Percentiles rank a stretch among this genome's conserved stretches.
phyloP scores from a whole-genome alignment of 139 green algal genomes.

The Asterochloris sp. region DNA sequence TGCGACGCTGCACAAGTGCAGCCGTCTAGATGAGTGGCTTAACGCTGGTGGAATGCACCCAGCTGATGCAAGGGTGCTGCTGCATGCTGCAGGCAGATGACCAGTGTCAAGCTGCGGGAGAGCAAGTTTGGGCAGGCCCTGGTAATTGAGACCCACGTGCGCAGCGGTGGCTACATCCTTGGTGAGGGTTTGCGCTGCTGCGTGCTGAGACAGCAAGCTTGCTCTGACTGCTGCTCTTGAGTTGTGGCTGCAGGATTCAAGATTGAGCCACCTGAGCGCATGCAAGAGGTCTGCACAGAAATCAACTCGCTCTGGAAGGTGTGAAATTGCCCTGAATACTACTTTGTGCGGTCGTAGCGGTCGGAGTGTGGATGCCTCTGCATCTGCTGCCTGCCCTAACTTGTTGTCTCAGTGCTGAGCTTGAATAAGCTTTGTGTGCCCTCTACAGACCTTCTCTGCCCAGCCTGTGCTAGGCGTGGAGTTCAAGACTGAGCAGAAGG shows the following conservation, averaged over 20 bases:
- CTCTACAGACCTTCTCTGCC: constrained; percentile 41
- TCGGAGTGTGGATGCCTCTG: too few relatives aligned
- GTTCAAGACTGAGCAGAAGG: constrained; percentile 9
- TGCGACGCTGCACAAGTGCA: too few relatives aligned
- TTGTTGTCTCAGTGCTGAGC: too few relatives aligned
- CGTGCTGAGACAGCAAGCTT: not conserved
- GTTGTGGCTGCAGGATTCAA: constrained; percentile 45
- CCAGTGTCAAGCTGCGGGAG: constrained; percentile 50
- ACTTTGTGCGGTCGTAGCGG: too few relatives aligned
- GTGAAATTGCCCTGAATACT: not conserved
- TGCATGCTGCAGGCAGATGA: constrained; percentile 40
- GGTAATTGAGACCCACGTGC: constrained; percentile 58
- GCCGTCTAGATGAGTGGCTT: too few relatives aligned
- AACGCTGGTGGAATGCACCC: too few relatives aligned
- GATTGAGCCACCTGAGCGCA: constrained; percentile 56
- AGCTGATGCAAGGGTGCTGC: too few relatives aligned
- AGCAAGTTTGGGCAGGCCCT: constrained; percentile 76
- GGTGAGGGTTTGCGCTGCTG: constrained; percentile 2
- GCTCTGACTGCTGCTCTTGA: too few relatives aligned
- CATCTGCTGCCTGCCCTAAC: too few relatives aligned
- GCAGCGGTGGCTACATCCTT: constrained; percentile 62
- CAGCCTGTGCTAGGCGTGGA: constrained; percentile 64
- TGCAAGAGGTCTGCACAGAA: constrained; percentile 70
- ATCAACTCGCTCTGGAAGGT: constrained; percentile 56
- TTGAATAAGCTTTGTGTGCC: too few relatives aligned